Percentiles rank a stretch among this genome's conserved stretches.
phyloP scores from a whole-genome alignment of 257 asterid genomes.

The Solanum ossicruentum region DNA sequence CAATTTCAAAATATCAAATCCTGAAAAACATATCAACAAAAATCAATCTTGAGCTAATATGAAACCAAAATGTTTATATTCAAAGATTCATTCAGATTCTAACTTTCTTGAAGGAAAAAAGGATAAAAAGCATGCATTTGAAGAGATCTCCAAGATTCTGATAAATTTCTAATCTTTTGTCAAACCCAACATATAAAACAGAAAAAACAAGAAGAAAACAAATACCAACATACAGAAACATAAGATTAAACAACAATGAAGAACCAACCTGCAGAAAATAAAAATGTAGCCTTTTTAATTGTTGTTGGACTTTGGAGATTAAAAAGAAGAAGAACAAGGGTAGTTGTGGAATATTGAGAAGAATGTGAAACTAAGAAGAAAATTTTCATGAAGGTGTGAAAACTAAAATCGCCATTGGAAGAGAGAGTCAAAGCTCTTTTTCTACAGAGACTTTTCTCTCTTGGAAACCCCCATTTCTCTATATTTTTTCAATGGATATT shows the following conservation, averaged over 20 bases:
- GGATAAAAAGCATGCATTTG: background rate
- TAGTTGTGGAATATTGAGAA: background rate
- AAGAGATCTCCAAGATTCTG: background rate
- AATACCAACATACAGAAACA: background rate
- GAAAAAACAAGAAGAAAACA: background rate
- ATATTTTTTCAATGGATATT: background rate
- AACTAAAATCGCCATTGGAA: constrained; percentile 16
- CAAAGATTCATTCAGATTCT: background rate
- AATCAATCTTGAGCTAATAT: background rate
- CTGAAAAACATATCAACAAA: background rate
- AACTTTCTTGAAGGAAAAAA: background rate
- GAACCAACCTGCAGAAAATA: background rate
- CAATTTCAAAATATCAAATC: constrained; percentile 10
- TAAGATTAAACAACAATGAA: background rate
- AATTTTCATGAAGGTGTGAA: background rate
- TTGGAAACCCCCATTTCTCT: background rate
- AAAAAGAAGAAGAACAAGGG: background rate
- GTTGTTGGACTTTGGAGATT: background rate
- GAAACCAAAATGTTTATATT: background rate
- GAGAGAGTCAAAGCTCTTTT: constrained; percentile 36
- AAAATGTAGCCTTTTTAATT: background rate
- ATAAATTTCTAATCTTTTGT: background rate
- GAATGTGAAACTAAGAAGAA: background rate
- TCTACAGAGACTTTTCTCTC: constrained; percentile 29
- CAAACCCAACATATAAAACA: background rate